Evolutionary conservation across 108 stramenopile species (phyloP).

Genomic region (Ochromonas danica): DNA sequence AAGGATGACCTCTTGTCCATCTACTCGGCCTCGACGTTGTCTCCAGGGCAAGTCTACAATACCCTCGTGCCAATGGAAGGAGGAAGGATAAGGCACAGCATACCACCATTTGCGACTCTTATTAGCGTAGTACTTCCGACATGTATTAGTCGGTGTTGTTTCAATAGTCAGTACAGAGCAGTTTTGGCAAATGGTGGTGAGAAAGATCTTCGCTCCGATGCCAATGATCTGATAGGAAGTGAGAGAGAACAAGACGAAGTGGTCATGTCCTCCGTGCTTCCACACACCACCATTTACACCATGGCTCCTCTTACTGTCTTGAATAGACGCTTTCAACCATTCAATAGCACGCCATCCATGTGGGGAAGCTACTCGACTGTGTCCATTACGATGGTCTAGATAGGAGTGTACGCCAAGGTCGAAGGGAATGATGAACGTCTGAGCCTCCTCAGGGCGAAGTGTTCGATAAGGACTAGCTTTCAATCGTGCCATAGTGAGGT

Average conservation of each 20-base stretch:
- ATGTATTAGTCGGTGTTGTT: slow-evolving; percentile 15
- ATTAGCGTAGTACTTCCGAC: not conserved
- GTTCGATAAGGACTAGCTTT: not conserved
- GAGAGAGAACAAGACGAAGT: slow-evolving; percentile 29
- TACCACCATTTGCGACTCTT: slow-evolving; percentile 24
- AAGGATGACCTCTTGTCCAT: not conserved
- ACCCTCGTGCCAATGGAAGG: slow-evolving; percentile 32
- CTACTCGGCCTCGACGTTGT: no score
- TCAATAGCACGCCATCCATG: slow-evolving; percentile 25
- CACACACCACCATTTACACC: no score
- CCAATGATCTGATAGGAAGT: slow-evolving; percentile 29
- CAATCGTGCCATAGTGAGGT: not conserved
- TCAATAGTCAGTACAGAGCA: slow-evolving; percentile 22
- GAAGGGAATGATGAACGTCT: slow-evolving; percentile 18
- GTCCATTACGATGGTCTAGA: slow-evolving; percentile 19
- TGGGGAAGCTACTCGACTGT: not conserved
- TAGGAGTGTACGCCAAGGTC: slow-evolving; percentile 30
- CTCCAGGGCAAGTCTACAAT: slow-evolving; percentile 22
- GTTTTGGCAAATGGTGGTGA: slow-evolving; percentile 1
- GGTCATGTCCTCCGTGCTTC: slow-evolving; percentile 19
- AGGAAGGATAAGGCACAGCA: slow-evolving; percentile 33
- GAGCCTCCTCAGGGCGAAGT: not conserved
- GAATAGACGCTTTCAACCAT: no score
- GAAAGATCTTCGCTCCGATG: slow-evolving; percentile 23
- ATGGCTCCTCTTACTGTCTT: no score